Evolutionary conservation across 2,329 filamentous ascomycete genomes (phyloP).

Genomic region (Neurospora sp.): DNA sequence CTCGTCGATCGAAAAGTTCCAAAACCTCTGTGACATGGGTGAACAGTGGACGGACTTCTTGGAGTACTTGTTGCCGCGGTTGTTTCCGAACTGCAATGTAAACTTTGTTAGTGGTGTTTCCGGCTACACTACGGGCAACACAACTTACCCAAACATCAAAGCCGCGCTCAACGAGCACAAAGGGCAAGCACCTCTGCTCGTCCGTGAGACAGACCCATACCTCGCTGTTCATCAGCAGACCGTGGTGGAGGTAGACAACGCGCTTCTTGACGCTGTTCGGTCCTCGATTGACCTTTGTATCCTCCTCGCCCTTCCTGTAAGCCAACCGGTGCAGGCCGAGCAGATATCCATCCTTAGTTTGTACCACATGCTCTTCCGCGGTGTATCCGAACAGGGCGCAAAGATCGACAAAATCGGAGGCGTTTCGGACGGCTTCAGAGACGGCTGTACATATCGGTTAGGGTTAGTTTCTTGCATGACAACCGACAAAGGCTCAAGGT

Average conservation of each 20-base stretch:
- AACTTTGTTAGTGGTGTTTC: not conserved
- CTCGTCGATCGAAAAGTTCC: slow-evolving; percentile 98
- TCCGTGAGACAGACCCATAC: slow-evolving; percentile 95
- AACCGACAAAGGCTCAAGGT: not conserved
- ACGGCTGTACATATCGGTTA: slow-evolving; percentile 39
- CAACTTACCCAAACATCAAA: slow-evolving; percentile 84
- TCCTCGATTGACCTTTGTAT: slow-evolving; percentile 65
- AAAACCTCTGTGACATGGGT: slow-evolving; percentile 70
- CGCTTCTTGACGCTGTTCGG: slow-evolving; percentile 62
- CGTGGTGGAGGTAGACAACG: slow-evolving; percentile 90
- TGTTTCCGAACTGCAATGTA: slow-evolving; percentile 69
- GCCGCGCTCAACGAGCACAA: slow-evolving; percentile 77
- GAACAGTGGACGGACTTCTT: slow-evolving; percentile 78
- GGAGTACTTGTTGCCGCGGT: slow-evolving; percentile 97
- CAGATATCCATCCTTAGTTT: slow-evolving; percentile 88
- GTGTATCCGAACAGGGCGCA: slow-evolving; percentile 86
- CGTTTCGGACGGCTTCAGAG: slow-evolving; percentile 70
- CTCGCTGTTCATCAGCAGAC: slow-evolving; percentile 96
- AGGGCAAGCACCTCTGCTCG: slow-evolving; percentile 74
- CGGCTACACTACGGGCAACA: not conserved
- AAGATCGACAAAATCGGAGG: slow-evolving; percentile 88
- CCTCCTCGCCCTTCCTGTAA: slow-evolving; percentile 73
- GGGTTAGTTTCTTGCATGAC: slow-evolving; percentile 37
- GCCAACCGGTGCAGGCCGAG: slow-evolving; percentile 82
- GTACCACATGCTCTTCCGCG: slow-evolving; percentile 91